Conservation (phyloP, 2,329 filamentous ascomycete species). For the Sclerotinia subarctica region DNA sequence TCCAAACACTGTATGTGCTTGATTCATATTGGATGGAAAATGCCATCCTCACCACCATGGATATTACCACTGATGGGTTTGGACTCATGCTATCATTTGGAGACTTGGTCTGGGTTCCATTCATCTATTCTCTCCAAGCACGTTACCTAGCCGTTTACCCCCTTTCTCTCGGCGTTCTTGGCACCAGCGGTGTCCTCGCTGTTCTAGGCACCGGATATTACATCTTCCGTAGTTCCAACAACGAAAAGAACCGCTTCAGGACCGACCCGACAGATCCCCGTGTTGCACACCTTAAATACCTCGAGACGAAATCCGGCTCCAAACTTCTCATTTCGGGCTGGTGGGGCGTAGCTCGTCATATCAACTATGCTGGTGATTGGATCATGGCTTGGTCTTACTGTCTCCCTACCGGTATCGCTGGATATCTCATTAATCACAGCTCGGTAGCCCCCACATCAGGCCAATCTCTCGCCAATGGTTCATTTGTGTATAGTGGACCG, state of each 20-base stretch:
- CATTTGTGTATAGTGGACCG: conserved; percentile 51
- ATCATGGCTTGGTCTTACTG: conserved; percentile 89
- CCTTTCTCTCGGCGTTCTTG: conserved; percentile 67
- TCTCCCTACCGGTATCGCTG: conserved; percentile 79
- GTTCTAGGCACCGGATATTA: conserved; percentile 74
- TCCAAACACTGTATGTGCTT: conserved; percentile 79
- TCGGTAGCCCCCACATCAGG: conserved; percentile 50
- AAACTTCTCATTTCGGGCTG: conserved; percentile 81
- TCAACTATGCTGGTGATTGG: conserved; percentile 97
- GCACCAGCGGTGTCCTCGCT: conserved; percentile 61
- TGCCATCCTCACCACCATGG: conserved; percentile 88
- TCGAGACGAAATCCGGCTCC: conserved; percentile 78
- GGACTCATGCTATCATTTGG: conserved; percentile 94
- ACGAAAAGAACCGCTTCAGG: conserved; percentile 91
- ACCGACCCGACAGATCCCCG: conserved; percentile 78
- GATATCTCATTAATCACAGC: conserved; percentile 65
- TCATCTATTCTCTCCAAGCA: conserved; percentile 79
- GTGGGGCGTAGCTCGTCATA: conserved; percentile 90
- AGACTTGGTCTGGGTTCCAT: conserved; percentile 89
- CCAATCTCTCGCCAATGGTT: conserved; percentile 46
- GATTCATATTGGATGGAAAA: conserved; percentile 86
- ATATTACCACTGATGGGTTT: conserved; percentile 89
- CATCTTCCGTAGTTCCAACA: conserved; percentile 93
- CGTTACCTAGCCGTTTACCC: conserved; percentile 84
- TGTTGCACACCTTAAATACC: conserved; percentile 77